Evolutionary conservation across 2,329 filamentous ascomycete species (phyloP), one percentile per base, ranked within the genome.

Genomic region (Colletotrichum coccodes): DNA sequence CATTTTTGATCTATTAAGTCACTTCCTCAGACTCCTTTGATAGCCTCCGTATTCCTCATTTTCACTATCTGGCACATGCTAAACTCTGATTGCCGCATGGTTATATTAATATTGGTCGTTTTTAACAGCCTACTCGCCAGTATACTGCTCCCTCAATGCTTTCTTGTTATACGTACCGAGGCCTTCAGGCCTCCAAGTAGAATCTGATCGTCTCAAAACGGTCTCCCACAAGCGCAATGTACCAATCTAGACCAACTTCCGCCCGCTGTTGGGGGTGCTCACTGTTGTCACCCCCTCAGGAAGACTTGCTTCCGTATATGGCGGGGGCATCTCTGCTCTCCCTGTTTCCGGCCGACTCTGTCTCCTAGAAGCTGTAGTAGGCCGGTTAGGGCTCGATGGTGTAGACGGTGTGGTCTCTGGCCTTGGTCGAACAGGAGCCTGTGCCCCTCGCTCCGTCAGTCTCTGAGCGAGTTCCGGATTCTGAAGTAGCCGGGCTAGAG

Each of bases 381-480:
- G 42, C 18, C 44, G 30, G 12, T 32, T 30, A 14, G 46, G 53
- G 1, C 23, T 53, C 21, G 46, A 12, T 2, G 53, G 60, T n/a
- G 65, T 59, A 3, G 38, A n/a, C 32, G 53, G 65, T 3, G 28
- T 32, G 7, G 26, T 32, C 16, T 53, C 53, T n/a, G 6, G 18
- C 42, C 26, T 26, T 3, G 42, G 36, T 9, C n/a, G 42, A 18
- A 42, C 49, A 6, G 62, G 67, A 18, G 47, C 67, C 16, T 63
- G 53, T 6, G 70, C 70, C 3, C 70, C 70, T 26, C 57, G 59
- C 11, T 58, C 67, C 5, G 53, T 60, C 32, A 71, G 26, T 56
- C 63, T 38, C 56, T 67, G 53, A 8, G 54, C 46, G 21, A 68
- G 26, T 21, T 71, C 70, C 32, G 16, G 46, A 16, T 68, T 68